These are phyloP conservation scores for Thermoascus crustaceus DNA, from an alignment of 2,329 filamentous ascomycete species.

Conservation along the genomic window DNA sequence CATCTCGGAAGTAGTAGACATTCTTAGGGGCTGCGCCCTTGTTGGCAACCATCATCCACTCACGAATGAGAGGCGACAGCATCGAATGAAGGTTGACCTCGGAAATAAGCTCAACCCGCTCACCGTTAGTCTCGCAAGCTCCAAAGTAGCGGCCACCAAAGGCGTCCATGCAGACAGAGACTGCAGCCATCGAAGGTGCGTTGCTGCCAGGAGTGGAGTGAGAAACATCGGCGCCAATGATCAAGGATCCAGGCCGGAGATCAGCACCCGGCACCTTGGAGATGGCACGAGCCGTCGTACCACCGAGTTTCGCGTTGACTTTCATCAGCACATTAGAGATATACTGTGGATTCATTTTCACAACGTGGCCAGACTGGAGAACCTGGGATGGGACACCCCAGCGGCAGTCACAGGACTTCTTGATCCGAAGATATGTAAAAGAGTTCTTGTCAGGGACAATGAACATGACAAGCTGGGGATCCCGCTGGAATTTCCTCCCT, in stretches of 20 bases:
- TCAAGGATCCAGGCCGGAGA: conserved; percentile 52
- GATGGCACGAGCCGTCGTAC: conserved; percentile 56
- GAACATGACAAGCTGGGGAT: conserved; percentile 72
- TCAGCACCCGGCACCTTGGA: conserved; percentile 33
- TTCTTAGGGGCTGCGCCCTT: conserved; percentile 55
- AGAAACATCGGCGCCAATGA: conserved; percentile 86
- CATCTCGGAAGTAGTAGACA: conserved; percentile 88
- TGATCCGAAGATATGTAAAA: conserved; percentile 71
- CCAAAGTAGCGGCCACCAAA: conserved; percentile 69
- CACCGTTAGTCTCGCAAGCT: conserved; percentile 73
- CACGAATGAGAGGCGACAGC: conserved; percentile 54
- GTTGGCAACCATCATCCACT: conserved; percentile 55
- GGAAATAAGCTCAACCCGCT: conserved; percentile 69
- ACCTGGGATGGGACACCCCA: conserved; percentile 80
- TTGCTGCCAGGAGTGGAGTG: conserved; percentile 64
- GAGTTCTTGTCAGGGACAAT: conserved; percentile 64
- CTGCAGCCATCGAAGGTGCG: conserved; percentile 71
- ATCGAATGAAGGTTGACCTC: conserved; percentile 57
- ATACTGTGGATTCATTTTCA: conserved; percentile 68
- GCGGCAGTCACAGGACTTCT: conserved; percentile 80
- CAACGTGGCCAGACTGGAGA: conserved; percentile 62
- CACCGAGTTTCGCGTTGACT: conserved; percentile 90
- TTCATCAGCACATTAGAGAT: conserved; percentile 94
- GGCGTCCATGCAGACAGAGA: conserved; percentile 72
- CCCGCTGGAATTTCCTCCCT: conserved; percentile 44